Base-by-base conservation (phyloP, 1,284 basidiomycete genomes). In the Trichosporon sp. region DNA sequence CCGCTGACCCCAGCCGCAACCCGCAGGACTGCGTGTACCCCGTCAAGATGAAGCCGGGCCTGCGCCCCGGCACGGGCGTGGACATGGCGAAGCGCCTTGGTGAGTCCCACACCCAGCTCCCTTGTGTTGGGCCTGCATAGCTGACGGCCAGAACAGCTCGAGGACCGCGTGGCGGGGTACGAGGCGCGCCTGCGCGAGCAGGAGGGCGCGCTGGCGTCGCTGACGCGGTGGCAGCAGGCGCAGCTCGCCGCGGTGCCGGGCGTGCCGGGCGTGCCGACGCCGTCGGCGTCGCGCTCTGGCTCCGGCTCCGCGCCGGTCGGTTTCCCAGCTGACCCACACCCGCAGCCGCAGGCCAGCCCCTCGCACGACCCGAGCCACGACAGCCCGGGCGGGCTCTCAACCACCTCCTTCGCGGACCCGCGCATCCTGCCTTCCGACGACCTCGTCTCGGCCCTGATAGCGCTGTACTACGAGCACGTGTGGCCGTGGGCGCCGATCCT, bases 401-500 rank as follows among this genome's bases (percentile, higher is more conserved):
- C 75, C 1, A 68, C 73, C 0, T 79, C 77, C 8, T 80, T 80
- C 62, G 71, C 75, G 31, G 80, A 82, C 68, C 75, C 76, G 3
- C 74, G 75, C 15, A 73, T 83, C n/a, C 72, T 83, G 11, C 82
- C 82, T 2, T 70, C 80, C 0, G 77, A 80, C 65, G 83, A 84
- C 63, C 78, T 84, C 15, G 83, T 83, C 18, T 73, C 76, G 15
- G 78, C 83, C 68, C 74, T 83, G 0, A 78, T 84, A 51, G 65
- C 67, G 3, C 69, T 83, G 4, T 84, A 78, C 74, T 81, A 77
- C 67, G 72, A 72, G 1, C 77, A 80, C 62, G 80, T 84, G 21
- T 76, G 79, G 44, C 81, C 82, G 11, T 83, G 81, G 80, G 79
- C 80, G n/a, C 81, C 81, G 2, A 81, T 84, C 67, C 70, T 83